Base-by-base conservation (phyloP, 768 basidiomycete species). In the Lactarius sp. region DNA sequence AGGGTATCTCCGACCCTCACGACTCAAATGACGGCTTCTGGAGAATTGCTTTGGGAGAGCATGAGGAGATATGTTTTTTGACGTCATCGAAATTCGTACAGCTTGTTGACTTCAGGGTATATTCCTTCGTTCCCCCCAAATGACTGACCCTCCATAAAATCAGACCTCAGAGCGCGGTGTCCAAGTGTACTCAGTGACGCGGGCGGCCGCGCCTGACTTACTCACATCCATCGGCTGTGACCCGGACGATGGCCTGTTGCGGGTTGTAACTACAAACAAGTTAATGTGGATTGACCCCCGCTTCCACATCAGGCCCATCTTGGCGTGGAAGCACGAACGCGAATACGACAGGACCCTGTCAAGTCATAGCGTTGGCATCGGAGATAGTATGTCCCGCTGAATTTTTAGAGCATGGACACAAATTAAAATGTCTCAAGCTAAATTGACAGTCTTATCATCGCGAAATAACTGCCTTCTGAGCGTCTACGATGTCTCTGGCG, bases 221-320 rank as follows among this genome's bases (percentile, higher is more conserved):
- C 71, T 90, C 18, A 87, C 87, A 0, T 83, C 80, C 31, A 73
- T 86, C 42, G 84, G 85, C 66, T 73, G 78, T 62, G 70, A 75
- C 18, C 66, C 66, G 6, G 69, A 73, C 6, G 78, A 83, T 62
- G 70, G 80, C 51, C 71, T 85, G 44, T 69, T 85, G 36, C 79
- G 81, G 3, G 66, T 89, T 3, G 80, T 79, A 36, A 83, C 88
- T 1, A 92, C 88, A 1, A 76, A 75, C 1, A 78, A 86, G 51
- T 68, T 92, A 18, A 66, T 86, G 16, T 92, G 90, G 90, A 71
- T 92, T 34, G 90, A 93, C 69, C 75, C 78, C 34, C 81, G 90
- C 37, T 81, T 78, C 68, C 73, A 79, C n/a, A 71, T 71, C 27
- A 82, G 75, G 62, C 87, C 89, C 6, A 69, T 92, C 4, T 67